Evolutionary conservation across 257 asterid species (phyloP).

Genomic region (Solanum ossicruentum): DNA sequence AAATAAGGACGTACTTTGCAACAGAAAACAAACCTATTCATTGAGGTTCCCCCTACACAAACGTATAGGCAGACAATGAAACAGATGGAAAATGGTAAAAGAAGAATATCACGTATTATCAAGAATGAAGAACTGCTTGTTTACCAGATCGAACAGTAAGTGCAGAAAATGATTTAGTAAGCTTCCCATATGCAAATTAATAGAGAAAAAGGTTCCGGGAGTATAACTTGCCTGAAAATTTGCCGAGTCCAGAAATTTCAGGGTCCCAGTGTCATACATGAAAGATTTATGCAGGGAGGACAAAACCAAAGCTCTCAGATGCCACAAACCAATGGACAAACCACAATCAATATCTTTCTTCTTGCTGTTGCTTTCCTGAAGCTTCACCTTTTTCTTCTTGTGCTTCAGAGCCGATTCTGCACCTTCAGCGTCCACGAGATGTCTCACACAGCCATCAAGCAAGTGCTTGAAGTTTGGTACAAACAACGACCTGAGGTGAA

Average conservation of each 20-base stretch:
- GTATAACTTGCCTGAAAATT: slow-evolving; percentile 58
- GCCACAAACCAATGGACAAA: slow-evolving; percentile 52
- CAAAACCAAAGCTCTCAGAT: slow-evolving; percentile 53
- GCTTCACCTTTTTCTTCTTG: slow-evolving; percentile 70
- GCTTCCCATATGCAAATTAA: neutral
- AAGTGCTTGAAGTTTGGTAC: slow-evolving; percentile 83
- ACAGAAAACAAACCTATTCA: neutral
- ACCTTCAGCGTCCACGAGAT: slow-evolving; percentile 37
- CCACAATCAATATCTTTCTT: slow-evolving; percentile 23
- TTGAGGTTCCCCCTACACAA: neutral
- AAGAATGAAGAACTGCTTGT: neutral
- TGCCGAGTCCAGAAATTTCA: slow-evolving; percentile 54
- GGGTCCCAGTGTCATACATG: slow-evolving; percentile 62
- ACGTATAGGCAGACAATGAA: neutral
- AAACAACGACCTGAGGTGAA: slow-evolving; percentile 55
- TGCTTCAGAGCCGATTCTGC: slow-evolving; percentile 13
- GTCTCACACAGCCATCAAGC: slow-evolving; percentile 61
- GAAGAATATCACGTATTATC: neutral
- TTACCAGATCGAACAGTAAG: neutral
- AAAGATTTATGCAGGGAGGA: slow-evolving; percentile 72
- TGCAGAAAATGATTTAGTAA: neutral
- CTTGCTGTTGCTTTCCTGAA: slow-evolving; percentile 11
- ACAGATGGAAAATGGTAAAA: neutral
- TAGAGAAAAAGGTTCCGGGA: neutral
- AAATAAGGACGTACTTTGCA: neutral